Base-by-base conservation (phyloP, 1,139 yeast species). In the Yamadazyma aaseri region DNA sequence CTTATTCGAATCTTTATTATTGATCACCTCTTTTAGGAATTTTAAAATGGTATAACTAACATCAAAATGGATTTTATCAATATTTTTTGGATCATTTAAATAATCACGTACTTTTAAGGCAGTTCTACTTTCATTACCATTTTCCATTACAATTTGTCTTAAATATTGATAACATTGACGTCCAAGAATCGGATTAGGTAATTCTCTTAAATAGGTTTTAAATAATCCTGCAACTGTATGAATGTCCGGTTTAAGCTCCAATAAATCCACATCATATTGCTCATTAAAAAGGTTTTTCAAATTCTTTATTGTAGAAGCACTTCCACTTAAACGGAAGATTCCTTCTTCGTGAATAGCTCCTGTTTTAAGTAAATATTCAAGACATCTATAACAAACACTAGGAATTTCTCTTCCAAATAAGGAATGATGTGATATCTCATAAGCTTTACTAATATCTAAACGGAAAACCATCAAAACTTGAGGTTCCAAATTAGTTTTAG, bases 321-420 rank as follows among this genome's bases (percentile, higher is more conserved):
- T 85, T 2, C 98, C 98, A 57, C 94, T 86, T 37, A 90, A 65
- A 43, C 98, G 70, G 63, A 92, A 92, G 2, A 92, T 76, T 3
- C 98, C 98, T 53, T 90, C 96, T 56, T 87, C 95, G 43, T 76
- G 76, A 13, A 84, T 67, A 0, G 95, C 96, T 8, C 85, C 80
- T 15, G 81, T 74, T 31, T 68, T 72, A 35, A 75, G 71, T 32
- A 92, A 65, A 47, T 73, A 84, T 40, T 80, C 86, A 28, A 92
- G 56, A 51, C 96, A 87, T 40, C 96, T 66, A 50, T 64, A 84
- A 15, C 87, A 76, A 8, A 92, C 78, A 29, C 92, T 79, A 1
- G 98, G 97, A 8, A 92, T 76, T 11, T 47, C 49, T 22, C 55
- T 54, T 1, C 75, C 76, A 36, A 65, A 66, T 29, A 70, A 61